A percentile compares a stretch with the other conserved stretches of the same genome.
These are phyloP conservation scores for Arthrobotrys iridis DNA, from an alignment of 2,329 filamentous ascomycete species.

Conservation along the genomic window DNA sequence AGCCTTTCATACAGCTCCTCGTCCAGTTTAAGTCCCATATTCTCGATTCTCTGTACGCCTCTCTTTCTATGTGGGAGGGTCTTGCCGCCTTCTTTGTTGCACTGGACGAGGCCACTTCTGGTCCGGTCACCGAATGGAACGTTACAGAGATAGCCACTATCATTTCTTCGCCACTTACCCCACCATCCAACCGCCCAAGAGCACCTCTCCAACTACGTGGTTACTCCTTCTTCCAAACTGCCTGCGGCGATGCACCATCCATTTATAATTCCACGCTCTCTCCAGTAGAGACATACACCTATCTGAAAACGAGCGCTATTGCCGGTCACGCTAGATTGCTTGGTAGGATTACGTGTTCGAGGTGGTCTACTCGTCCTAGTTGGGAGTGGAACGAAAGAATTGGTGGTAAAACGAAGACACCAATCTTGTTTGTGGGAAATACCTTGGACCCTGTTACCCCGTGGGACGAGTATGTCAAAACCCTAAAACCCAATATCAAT, in stretches of 20 bases:
- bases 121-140: constrained; percentile 1
- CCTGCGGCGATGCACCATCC: constrained; percentile 29
- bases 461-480: constrained; percentile 31
- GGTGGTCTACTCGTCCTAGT: constrained; percentile 17
- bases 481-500: too few species aligned
- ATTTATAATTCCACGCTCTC: constrained; percentile 16
- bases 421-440: constrained; percentile 42
- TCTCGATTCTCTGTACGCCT: constrained; percentile 21
- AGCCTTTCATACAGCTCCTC: background rate
- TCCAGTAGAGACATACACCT: background rate
- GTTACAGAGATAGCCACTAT: constrained; percentile 15
- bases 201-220: constrained; percentile 13
- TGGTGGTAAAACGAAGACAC: constrained; percentile 29
- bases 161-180: background rate
- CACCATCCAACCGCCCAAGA: background rate
- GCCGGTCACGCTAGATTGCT: background rate
- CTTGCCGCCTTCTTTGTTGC: background rate
- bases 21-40: background rate
- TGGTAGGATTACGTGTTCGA: constrained; percentile 11
- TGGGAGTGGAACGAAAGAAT: constrained; percentile 40
- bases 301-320: background rate
- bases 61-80: constrained; percentile 1
- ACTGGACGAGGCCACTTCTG: constrained; percentile 10
- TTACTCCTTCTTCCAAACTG: constrained; percentile 33
- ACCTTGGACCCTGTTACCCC: constrained; percentile 42